Evolutionary conservation across 495 filamentous ascomycete genomes (phyloP).

Genomic region (Aspergillus funiculosus): DNA sequence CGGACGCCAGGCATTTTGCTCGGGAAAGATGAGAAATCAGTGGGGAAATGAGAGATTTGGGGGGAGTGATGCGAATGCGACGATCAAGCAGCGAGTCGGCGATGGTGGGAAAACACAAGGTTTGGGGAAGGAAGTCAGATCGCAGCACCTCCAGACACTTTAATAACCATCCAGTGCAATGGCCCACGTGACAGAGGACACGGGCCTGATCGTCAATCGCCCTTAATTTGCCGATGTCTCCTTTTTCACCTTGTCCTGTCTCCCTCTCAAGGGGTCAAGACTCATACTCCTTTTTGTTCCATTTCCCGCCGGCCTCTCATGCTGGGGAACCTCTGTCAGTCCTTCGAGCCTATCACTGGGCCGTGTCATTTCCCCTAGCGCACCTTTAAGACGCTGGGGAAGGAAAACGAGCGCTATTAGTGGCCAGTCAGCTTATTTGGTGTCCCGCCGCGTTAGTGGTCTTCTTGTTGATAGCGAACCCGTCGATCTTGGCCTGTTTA

Average conservation of each 20-base stretch:
- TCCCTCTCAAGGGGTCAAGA: no score
- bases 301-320: constrained; percentile 12
- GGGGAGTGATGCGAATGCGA: neutral
- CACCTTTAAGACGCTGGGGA: constrained; percentile 1
- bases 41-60: neutral
- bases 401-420: constrained; percentile 2
- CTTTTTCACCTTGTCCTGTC: constrained; percentile 12
- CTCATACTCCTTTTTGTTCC: constrained; percentile 7
- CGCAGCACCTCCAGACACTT: constrained; percentile 6
- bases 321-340: constrained; percentile 1
- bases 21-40: neutral
- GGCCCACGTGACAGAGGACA: constrained; percentile 17
- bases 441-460: constrained; percentile 1
- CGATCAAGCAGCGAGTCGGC: neutral
- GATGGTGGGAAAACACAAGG: neutral
- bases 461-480: constrained; percentile 11
- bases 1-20: constrained; percentile 27
- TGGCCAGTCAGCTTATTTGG: neutral
- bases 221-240: constrained; percentile 15
- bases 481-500: constrained; percentile 13
- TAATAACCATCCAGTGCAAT: constrained; percentile 3
- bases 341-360: constrained; percentile 4
- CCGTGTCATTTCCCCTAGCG: constrained; percentile 7
- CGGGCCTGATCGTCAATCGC: constrained; percentile 16
- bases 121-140: neutral